phyloP scores from a whole-genome alignment of 441 rosid species.

The Populus hybrid region DNA sequence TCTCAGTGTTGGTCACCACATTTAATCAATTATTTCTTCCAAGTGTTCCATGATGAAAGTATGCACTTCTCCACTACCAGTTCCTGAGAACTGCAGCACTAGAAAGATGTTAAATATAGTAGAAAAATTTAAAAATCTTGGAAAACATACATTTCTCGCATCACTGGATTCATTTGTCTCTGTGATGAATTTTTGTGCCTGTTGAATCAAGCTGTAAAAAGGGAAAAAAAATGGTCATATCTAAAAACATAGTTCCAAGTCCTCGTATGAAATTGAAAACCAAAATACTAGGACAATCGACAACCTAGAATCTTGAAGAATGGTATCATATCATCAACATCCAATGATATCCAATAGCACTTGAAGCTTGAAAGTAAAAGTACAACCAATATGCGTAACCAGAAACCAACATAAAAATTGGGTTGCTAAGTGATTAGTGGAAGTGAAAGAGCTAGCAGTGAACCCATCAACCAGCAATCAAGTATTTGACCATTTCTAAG shows the following conservation, averaged over 20 bases:
- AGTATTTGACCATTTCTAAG: background rate
- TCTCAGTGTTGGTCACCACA: background rate
- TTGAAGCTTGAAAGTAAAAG: background rate
- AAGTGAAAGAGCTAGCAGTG: background rate
- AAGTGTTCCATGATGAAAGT: slow-evolving; percentile 2
- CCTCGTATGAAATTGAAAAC: slow-evolving; percentile 13
- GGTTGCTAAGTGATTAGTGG: background rate
- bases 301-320: background rate
- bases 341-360: background rate
- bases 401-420: background rate
- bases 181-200: slow-evolving; percentile 62
- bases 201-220: slow-evolving; percentile 71
- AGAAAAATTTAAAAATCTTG: slow-evolving; percentile 14
- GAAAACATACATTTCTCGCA: slow-evolving; percentile 70
- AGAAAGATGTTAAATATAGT: slow-evolving; percentile 3
- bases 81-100: background rate
- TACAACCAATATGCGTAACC: background rate
- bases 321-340: background rate
- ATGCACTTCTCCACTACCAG: background rate
- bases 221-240: slow-evolving; percentile 13
- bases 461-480: background rate
- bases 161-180: slow-evolving; percentile 59
- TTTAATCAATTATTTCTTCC: background rate
- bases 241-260: slow-evolving; percentile 12
- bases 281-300: background rate